A percentile compares a stretch with the other conserved stretches of the same genome.
These are phyloP conservation scores for Xylariaceae sp. DNA, from an alignment of 2,329 filamentous ascomycete species.

Conservation along the genomic window DNA sequence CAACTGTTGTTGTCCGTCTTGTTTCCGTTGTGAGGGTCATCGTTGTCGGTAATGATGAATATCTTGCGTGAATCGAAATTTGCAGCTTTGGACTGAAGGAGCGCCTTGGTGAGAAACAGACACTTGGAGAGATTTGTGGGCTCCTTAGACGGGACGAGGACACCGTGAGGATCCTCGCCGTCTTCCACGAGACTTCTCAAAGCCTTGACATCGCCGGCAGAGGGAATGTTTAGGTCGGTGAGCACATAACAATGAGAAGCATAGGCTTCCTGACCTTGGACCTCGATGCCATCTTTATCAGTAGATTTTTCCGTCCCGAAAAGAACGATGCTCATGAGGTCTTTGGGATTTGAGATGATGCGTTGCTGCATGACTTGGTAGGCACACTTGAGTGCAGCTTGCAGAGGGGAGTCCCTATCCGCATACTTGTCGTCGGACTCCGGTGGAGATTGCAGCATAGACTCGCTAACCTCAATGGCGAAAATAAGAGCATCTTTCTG, in stretches of 20 bases:
- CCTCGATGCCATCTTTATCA: slow-evolving; percentile 54
- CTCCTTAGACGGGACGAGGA: slow-evolving; percentile 69
- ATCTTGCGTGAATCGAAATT: slow-evolving; percentile 90
- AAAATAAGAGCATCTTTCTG: slow-evolving; percentile 98
- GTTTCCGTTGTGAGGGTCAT: slow-evolving; percentile 73
- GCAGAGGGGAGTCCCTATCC: slow-evolving; percentile 72
- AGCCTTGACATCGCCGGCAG: slow-evolving; percentile 79
- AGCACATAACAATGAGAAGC: slow-evolving; percentile 94
- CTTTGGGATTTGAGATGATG: slow-evolving; percentile 92
- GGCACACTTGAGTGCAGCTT: slow-evolving; percentile 88
- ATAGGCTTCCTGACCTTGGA: slow-evolving; percentile 51
- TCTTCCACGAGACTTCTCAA: slow-evolving; percentile 76
- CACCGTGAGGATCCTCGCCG: slow-evolving; percentile 65
- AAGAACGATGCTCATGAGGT: slow-evolving; percentile 94
- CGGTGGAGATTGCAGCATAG: slow-evolving; percentile 74
- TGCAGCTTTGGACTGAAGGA: slow-evolving; percentile 90
- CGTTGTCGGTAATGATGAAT: slow-evolving; percentile 96
- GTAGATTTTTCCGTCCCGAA: slow-evolving; percentile 87
- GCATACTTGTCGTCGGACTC: slow-evolving; percentile 68
- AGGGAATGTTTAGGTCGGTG: slow-evolving; percentile 82
- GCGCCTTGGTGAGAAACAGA: slow-evolving; percentile 91
- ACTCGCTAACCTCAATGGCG: slow-evolving; percentile 85
- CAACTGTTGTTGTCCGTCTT: slow-evolving; percentile 79
- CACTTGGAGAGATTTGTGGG: slow-evolving; percentile 81
- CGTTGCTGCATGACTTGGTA: slow-evolving; percentile 96